Evolutionary conservation across 1,284 basidiomycete genomes (phyloP).

Genomic region (Rhodotorula sp.): DNA sequence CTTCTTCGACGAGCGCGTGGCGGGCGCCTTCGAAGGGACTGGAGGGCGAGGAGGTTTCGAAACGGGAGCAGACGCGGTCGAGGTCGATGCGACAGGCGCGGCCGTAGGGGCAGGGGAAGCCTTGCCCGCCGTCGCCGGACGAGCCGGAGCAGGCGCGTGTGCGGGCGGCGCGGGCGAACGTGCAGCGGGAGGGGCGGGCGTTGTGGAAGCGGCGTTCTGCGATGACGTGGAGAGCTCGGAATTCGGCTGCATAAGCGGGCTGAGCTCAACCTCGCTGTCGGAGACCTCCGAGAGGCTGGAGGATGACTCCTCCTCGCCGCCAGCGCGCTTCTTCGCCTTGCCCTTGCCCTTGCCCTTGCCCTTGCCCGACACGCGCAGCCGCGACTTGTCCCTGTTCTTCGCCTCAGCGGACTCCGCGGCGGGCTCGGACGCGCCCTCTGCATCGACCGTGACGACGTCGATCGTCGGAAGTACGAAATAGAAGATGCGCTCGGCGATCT

Average conservation of each 20-base stretch:
- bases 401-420: conserved; percentile 2
- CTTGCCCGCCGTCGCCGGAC: neutral
- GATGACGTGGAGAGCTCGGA: neutral
- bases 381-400: neutral
- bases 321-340: neutral
- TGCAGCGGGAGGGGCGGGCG: neutral
- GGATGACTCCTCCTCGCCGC: conserved; percentile 1
- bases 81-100: neutral
- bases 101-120: neutral
- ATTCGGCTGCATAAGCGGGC: neutral
- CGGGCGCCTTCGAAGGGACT: neutral
- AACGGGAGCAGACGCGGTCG: neutral
- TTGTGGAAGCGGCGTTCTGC: too few relatives aligned
- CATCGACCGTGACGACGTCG: conserved; percentile 21
- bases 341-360: neutral
- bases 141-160: neutral
- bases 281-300: conserved; percentile 31
- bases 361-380: neutral
- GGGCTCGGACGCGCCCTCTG: neutral
- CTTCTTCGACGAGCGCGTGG: conserved; percentile 3
- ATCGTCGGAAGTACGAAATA: conserved; percentile 59
- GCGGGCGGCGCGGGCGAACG: neutral
- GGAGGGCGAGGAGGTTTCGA: neutral
- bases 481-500: conserved; percentile 97
- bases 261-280: conserved; percentile 18